Evolutionary conservation across 495 filamentous ascomycete species (phyloP), one percentile per base, ranked within the genome.

Genomic region (Penicillium macrosclerotiorum): DNA sequence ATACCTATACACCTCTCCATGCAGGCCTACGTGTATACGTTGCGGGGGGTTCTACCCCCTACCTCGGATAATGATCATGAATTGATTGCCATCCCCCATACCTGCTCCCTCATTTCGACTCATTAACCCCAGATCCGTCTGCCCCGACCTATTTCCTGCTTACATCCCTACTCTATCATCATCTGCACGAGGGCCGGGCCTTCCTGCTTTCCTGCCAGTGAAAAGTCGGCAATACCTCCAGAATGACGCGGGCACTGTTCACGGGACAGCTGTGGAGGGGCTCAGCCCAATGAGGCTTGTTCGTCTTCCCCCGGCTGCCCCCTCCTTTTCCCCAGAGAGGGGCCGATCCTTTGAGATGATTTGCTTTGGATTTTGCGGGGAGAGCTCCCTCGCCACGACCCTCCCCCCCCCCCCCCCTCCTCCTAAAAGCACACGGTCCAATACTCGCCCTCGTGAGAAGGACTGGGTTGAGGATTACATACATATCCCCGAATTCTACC

Each of bases 321-420:
- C 20, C 17, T 22, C 33, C 9, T 16, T 6, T 16, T 13, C 20
- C 20, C 35, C 20, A 19, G 17, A 14, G 35, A 37, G 35, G 35
- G 35, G 35, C 19, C 24, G 12, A 34, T 45, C 30, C 27, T 6
- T 14, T 26, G 18, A 24, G 37, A 41, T 27, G 42, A 37, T 17
- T 46, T 25, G 17, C 2, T 6, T 32, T 22, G 14, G 24, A 13
- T 37, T 46, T 49, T 49, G 38, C 38, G 46, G 46, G 38, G 46
- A 34, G 26, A 49, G 46, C 46, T 46, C 43, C 30, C 31, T 33
- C 43, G 32, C 18, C 13, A 41, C 7, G 8, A 18, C 22, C 17
- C 16, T n/a, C 8, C 6, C 13, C 25, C 3, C 4, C 26, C 43
- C 24, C 32, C 42, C 20, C 40, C 23, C 1, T 1, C 27, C 27